These are phyloP conservation scores for Ceratonia siliqua DNA, from an alignment of 306 rosid genomes.

Conservation along the genomic window DNA sequence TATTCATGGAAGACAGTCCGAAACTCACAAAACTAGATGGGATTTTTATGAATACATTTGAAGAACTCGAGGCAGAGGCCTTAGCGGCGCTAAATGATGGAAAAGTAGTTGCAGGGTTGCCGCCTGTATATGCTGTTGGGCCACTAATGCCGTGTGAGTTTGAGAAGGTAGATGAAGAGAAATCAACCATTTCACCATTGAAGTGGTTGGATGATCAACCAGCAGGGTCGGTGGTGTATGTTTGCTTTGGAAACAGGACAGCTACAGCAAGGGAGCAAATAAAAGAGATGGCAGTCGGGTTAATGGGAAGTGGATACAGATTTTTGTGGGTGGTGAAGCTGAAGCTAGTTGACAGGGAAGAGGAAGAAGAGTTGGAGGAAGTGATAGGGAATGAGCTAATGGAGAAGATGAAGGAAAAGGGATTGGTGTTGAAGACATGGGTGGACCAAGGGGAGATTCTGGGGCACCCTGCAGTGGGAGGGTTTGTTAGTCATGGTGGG, in stretches of 20 bases:
- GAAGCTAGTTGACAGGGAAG: conserved; percentile 27
- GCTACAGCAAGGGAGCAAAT: conserved; percentile 36
- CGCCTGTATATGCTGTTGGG: conserved; percentile 36
- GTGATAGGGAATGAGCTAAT: conserved; percentile 26
- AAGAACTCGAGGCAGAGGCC: conserved; percentile 37
- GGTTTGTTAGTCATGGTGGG: conserved; percentile 57
- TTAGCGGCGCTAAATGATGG: conserved; percentile 33
- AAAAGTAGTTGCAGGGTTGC: conserved; percentile 32
- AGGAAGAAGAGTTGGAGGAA: not conserved
- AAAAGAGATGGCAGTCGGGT: conserved; percentile 46
- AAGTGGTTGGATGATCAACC: conserved; percentile 44
- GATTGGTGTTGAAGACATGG: conserved; percentile 48
- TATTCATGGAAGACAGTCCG: conserved; percentile 28
- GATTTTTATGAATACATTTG: conserved; percentile 47
- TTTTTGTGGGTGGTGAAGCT: conserved; percentile 61
- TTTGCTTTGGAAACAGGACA: conserved; percentile 47
- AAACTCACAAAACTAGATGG: conserved; percentile 37
- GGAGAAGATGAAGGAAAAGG: conserved; percentile 34
- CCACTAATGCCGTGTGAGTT: conserved; percentile 38
- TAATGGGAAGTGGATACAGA: conserved; percentile 41
- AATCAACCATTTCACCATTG: not conserved
- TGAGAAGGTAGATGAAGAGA: conserved; percentile 15
- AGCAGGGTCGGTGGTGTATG: conserved; percentile 45
- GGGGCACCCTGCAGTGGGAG: conserved; percentile 46
- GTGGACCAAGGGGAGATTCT: conserved; percentile 44